These are phyloP conservation scores for Colletotrichum sp. DNA, from an alignment of 2,329 filamentous ascomycete species.

Conservation along the genomic window DNA sequence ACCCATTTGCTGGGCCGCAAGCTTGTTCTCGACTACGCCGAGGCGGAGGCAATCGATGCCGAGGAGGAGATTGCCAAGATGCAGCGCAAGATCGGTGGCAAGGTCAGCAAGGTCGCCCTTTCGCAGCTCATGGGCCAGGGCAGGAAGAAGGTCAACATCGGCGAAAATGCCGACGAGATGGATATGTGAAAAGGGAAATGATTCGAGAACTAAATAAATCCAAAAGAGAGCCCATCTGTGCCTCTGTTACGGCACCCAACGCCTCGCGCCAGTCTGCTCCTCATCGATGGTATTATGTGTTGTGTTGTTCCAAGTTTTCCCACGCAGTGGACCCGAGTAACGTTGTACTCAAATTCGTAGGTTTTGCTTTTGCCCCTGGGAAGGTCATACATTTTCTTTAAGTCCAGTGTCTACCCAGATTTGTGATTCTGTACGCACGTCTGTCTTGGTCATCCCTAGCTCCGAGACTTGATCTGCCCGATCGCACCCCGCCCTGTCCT, in stretches of 20 bases:
- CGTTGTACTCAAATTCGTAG: neutral
- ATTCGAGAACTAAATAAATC: neutral
- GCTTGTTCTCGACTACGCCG: constrained; percentile 90
- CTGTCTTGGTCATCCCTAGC: constrained; percentile 17
- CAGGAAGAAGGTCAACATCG: constrained; percentile 86
- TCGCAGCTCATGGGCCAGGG: constrained; percentile 85
- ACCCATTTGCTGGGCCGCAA: constrained; percentile 92
- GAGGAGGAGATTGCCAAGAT: constrained; percentile 97
- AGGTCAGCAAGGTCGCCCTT: constrained; percentile 88
- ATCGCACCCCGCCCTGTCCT: neutral
- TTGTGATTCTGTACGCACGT: constrained; percentile 14
- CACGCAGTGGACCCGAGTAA: neutral
- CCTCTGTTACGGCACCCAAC: neutral
- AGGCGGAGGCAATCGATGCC: constrained; percentile 85
- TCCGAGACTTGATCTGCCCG: neutral
- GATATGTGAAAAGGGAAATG: constrained; percentile 25
- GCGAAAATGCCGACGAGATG: constrained; percentile 64
- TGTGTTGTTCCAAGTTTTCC: neutral
- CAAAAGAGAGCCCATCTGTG: neutral
- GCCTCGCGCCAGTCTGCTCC: neutral
- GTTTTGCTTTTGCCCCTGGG: neutral
- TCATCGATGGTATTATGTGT: neutral
- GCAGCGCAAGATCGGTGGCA: constrained; percentile 91
- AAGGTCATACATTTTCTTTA: neutral
- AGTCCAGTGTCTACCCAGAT: neutral